These are phyloP conservation scores for Aspergillus sp. DNA, from an alignment of 2,329 filamentous ascomycete species.

Conservation along the genomic window DNA sequence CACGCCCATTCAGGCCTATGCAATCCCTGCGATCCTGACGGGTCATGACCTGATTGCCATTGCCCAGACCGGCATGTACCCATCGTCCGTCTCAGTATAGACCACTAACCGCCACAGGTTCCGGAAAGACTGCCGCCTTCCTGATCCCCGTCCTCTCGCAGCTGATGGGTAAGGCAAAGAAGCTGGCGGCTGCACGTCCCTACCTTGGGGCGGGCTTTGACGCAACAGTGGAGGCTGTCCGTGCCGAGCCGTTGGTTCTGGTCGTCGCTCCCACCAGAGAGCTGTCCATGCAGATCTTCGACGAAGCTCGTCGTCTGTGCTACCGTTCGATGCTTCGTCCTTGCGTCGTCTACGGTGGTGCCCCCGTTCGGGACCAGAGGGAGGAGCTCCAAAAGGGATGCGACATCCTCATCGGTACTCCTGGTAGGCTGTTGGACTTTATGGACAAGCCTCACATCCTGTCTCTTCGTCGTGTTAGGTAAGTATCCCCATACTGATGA, in stretches of 20 bases:
- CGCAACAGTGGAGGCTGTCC: conserved; percentile 52
- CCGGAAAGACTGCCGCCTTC: conserved; percentile 93
- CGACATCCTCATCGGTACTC: conserved; percentile 83
- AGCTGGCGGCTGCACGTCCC: conserved; percentile 73
- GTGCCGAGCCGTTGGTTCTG: conserved; percentile 84
- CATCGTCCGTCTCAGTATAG: background rate
- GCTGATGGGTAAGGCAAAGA: conserved; percentile 94
- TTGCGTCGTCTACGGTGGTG: conserved; percentile 84
- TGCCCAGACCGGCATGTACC: conserved; percentile 81
- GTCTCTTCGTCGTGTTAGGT: conserved; percentile 73
- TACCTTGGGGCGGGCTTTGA: conserved; percentile 57
- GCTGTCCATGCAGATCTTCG: conserved; percentile 90
- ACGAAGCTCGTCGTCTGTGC: conserved; percentile 87
- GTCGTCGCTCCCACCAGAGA: conserved; percentile 86
- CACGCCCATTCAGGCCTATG: conserved; percentile 85
- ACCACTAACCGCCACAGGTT: conserved; percentile 60
- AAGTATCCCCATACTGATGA: conserved; percentile 26
- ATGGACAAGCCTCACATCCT: conserved; percentile 70
- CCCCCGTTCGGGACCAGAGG: conserved; percentile 67
- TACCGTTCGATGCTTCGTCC: conserved; percentile 95
- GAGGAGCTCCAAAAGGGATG: conserved; percentile 77
- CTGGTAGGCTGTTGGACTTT: conserved; percentile 82
- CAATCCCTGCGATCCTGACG: conserved; percentile 73
- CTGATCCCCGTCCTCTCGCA: conserved; percentile 84
- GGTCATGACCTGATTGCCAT: conserved; percentile 83